Evolutionary conservation across 2,329 filamentous ascomycete species (phyloP).

Genomic region (Pseudocercospora macadamiae): DNA sequence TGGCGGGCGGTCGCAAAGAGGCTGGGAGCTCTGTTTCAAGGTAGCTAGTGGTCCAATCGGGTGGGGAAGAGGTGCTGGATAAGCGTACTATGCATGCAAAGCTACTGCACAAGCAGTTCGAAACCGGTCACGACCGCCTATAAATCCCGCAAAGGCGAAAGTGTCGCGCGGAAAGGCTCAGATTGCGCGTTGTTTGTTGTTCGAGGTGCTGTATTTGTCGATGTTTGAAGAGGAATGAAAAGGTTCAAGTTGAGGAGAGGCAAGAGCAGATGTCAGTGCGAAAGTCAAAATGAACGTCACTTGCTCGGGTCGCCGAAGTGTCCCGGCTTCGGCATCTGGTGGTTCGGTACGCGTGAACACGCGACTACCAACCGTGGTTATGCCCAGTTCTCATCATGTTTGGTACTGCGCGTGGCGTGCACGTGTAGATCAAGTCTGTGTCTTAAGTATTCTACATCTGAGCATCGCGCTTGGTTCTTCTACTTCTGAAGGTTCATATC

Average conservation of each 20-base stretch:
- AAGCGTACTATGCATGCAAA: constrained; percentile 6
- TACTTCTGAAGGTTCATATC: too few relatives aligned
- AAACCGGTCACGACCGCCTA: constrained; percentile 11
- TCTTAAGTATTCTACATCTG: too few relatives aligned
- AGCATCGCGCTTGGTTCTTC: too few relatives aligned
- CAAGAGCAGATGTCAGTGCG: neutral
- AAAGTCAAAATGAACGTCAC: constrained; percentile 8
- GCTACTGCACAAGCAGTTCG: constrained; percentile 18
- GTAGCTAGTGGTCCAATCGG: constrained; percentile 13
- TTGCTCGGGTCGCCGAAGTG: too few relatives aligned
- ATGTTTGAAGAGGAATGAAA: neutral
- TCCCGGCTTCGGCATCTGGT: neutral
- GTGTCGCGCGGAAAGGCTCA: constrained; percentile 12
- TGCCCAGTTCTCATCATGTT: neutral
- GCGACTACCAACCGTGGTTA: neutral
- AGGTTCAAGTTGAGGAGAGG: neutral
- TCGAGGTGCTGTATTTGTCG: constrained; percentile 6
- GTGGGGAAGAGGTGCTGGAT: neutral
- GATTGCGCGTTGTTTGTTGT: constrained; percentile 15
- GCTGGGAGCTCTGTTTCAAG: constrained; percentile 35
- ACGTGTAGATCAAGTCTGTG: neutral
- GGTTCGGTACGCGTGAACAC: neutral
- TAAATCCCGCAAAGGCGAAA: constrained; percentile 21
- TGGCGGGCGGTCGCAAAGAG: constrained; percentile 37
- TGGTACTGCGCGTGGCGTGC: constrained; percentile 4